Conservation (phyloP, 441 rosid species). For the Bruguiera hainesii region DNA sequence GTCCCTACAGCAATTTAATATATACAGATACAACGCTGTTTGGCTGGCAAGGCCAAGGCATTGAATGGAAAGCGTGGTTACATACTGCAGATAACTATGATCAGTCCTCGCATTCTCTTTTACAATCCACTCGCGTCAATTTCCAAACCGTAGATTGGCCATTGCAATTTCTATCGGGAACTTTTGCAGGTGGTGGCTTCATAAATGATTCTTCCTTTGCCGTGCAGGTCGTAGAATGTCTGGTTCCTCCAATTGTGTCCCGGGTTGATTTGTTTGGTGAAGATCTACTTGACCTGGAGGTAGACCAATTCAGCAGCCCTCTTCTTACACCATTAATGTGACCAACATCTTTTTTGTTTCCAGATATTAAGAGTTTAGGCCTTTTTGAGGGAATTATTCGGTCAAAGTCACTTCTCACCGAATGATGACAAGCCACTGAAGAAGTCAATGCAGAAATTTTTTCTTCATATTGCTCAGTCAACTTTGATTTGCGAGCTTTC, state of each 20-base stretch:
- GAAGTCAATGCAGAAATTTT: constrained; percentile 26
- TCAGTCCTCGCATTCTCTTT: neutral
- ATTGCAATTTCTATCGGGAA: constrained; percentile 27
- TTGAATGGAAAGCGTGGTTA: neutral
- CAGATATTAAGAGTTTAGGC: neutral
- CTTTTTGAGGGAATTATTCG: constrained; percentile 44
- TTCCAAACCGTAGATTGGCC: constrained; percentile 53
- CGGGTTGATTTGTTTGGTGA: neutral
- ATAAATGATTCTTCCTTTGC: constrained; percentile 12
- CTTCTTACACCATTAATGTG: neutral
- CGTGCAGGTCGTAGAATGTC: neutral
- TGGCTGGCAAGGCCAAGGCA: neutral
- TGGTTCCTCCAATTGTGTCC: constrained; percentile 11
- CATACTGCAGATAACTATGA: neutral
- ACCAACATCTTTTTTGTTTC: neutral
- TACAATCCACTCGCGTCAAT: neutral
- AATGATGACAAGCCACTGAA: constrained; percentile 28
- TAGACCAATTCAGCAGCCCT: neutral
- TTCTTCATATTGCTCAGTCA: constrained; percentile 41
- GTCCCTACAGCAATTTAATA: constrained; percentile 17
- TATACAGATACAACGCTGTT: constrained; percentile 27
- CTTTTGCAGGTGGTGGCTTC: neutral
- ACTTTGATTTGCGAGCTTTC: constrained; percentile 65
- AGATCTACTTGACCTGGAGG: constrained; percentile 1
- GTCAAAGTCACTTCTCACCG: constrained; percentile 30